phyloP scores from a whole-genome alignment of 345 rosid genomes.

The Anacardium occidentale region DNA sequence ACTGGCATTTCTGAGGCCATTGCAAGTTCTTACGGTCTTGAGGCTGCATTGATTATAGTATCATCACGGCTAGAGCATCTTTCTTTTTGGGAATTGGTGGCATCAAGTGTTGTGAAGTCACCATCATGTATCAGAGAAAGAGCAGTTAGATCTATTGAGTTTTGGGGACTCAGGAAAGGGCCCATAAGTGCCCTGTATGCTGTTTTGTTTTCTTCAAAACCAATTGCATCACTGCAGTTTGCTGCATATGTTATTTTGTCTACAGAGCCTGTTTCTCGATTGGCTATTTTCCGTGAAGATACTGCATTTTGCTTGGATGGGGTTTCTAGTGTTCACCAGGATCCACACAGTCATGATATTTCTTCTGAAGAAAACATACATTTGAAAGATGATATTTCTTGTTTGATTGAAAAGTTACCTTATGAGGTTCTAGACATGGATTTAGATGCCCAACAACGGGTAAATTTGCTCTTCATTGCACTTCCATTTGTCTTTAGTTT shows the following conservation, averaged over 20 bases:
- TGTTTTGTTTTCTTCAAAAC: slow-evolving; percentile 66
- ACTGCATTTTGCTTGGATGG: slow-evolving; percentile 28
- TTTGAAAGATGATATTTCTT: slow-evolving; percentile 66
- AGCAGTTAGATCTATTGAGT: slow-evolving; percentile 83
- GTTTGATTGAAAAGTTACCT: slow-evolving; percentile 65
- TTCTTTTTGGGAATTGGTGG: slow-evolving; percentile 82
- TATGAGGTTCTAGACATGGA: slow-evolving; percentile 70
- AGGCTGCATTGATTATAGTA: slow-evolving; percentile 66
- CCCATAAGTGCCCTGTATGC: slow-evolving; percentile 79
- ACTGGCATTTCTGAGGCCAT: slow-evolving; percentile 87
- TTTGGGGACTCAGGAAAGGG: slow-evolving; percentile 87
- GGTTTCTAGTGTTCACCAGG: slow-evolving; percentile 40
- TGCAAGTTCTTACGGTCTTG: slow-evolving; percentile 51
- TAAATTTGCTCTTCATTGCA: slow-evolving; percentile 35
- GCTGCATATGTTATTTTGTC: slow-evolving; percentile 86
- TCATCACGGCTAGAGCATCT: slow-evolving; percentile 54
- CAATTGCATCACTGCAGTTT: slow-evolving; percentile 65
- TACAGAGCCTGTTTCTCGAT: slow-evolving; percentile 64
- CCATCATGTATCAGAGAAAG: slow-evolving; percentile 62
- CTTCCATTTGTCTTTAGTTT: not conserved
- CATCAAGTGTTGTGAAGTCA: slow-evolving; percentile 57
- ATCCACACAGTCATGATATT: slow-evolving; percentile 34
- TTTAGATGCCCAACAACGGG: slow-evolving; percentile 67
- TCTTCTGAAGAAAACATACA: slow-evolving; percentile 55
- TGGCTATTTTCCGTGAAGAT: slow-evolving; percentile 62